phyloP scores from a whole-genome alignment of 768 basidiomycete species.

The Mycena sanguinolenta region DNA sequence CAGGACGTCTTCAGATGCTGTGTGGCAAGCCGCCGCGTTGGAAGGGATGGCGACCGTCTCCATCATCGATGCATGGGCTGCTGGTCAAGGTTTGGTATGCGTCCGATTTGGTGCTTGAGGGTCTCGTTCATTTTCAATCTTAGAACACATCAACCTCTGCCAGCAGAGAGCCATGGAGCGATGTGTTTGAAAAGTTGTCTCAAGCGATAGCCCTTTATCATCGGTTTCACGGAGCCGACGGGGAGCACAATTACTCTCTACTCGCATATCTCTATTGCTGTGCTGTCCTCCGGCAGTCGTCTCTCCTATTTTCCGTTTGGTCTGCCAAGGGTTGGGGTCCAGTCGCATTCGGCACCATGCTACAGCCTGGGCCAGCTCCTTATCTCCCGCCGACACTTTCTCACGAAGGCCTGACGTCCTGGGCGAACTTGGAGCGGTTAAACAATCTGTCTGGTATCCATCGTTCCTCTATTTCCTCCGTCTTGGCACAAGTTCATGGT shows the following conservation, averaged over 20 bases:
- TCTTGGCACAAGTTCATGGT: conserved; percentile 83
- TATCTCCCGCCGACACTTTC: conserved; percentile 72
- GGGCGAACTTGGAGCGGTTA: conserved; percentile 73
- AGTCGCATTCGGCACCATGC: conserved; percentile 80
- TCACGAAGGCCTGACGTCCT: conserved; percentile 58
- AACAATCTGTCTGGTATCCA: conserved; percentile 78
- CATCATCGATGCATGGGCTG: conserved; percentile 88
- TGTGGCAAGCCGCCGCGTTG: conserved; percentile 91
- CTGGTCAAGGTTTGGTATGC: conserved; percentile 79
- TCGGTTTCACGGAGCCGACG: conserved; percentile 66
- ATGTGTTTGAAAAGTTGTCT: conserved; percentile 78
- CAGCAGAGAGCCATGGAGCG: conserved; percentile 79
- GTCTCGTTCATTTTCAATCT: conserved; percentile 20
- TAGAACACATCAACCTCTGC: conserved; percentile 70
- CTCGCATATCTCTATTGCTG: conserved; percentile 77
- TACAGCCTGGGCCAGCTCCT: conserved; percentile 72
- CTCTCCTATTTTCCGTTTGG: conserved; percentile 84
- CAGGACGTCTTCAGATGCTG: conserved; percentile 77
- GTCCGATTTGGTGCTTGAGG: conserved; percentile 31
- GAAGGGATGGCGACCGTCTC: conserved; percentile 88
- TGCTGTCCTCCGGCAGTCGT: conserved; percentile 79
- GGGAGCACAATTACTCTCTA: conserved; percentile 71
- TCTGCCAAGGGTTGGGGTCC: conserved; percentile 91
- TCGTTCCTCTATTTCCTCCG: conserved; percentile 73
- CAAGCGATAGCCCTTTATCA: conserved; percentile 77